phyloP scores from a whole-genome alignment of 2,329 filamentous ascomycete species.

The Pseudocercospora eumusae region DNA sequence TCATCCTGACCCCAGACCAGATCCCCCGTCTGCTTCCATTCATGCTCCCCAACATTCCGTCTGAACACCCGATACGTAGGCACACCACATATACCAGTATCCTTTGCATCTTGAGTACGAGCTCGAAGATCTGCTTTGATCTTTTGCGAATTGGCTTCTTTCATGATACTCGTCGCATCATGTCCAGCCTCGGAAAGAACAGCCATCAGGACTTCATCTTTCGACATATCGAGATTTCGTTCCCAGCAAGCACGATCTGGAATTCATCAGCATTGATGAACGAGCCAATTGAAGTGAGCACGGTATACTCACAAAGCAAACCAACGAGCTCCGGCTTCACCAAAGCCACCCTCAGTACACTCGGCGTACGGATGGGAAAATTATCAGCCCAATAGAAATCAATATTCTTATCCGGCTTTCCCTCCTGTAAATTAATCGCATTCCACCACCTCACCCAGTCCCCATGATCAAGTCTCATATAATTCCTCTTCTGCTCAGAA shows the following conservation, averaged over 20 bases:
- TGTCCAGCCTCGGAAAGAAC: conserved; percentile 27
- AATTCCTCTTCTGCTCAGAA: conserved; percentile 29
- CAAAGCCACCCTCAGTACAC: conserved; percentile 24
- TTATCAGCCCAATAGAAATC: conserved; percentile 31
- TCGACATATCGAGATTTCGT: conserved; percentile 31
- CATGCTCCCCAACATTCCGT: conserved; percentile 12
- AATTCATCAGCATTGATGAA: conserved; percentile 5
- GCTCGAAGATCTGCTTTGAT: conserved; percentile 28
- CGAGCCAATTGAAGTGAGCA: too few relatives aligned
- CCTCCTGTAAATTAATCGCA: conserved; percentile 28
- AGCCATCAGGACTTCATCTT: conserved; percentile 22
- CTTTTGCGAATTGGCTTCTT: conserved; percentile 20
- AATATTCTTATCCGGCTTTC: conserved; percentile 23
- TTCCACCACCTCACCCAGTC: conserved; percentile 34
- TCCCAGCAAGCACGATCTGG: conserved; percentile 31
- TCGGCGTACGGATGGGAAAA: conserved; percentile 30
- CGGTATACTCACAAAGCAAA: conserved; percentile 22
- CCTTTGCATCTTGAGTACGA: conserved; percentile 27
- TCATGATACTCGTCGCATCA: conserved; percentile 20
- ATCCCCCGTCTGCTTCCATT: conserved; percentile 25
- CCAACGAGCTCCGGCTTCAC: conserved; percentile 23
- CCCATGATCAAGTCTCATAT: conserved; percentile 24
- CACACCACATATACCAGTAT: conserved; percentile 28
- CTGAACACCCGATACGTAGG: conserved; percentile 30
- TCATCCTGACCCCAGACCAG: conserved; percentile 33